phyloP scores from a whole-genome alignment of 1,284 basidiomycete species.

The Amylostereum areolatum region DNA sequence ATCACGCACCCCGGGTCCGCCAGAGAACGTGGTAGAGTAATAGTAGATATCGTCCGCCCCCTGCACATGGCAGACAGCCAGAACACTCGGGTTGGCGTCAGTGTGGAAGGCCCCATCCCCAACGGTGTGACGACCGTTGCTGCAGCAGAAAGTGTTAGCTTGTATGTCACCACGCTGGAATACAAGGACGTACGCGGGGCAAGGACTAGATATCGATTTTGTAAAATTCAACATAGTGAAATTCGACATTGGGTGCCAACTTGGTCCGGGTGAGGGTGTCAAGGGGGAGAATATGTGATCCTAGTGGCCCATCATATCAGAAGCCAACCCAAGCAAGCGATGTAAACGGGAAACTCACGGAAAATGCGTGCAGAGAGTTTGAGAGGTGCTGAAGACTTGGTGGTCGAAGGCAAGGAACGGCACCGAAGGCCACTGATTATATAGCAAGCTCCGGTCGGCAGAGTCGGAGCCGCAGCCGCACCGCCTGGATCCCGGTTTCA shows the following conservation, averaged over 20 bases:
- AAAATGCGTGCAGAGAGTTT: background rate
- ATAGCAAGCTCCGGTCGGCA: background rate
- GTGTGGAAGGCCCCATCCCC: slow-evolving; percentile 82
- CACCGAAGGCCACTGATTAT: slow-evolving; percentile 7
- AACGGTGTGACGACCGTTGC: slow-evolving; percentile 91
- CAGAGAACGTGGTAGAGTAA: slow-evolving; percentile 84
- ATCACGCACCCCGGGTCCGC: slow-evolving; percentile 70
- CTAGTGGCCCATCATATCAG: too few relatives aligned
- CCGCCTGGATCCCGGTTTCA: too few relatives aligned
- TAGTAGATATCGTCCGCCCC: slow-evolving; percentile 79
- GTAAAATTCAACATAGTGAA: slow-evolving; percentile 59
- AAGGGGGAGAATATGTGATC: too few relatives aligned
- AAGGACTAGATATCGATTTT: slow-evolving; percentile 81
- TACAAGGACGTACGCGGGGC: slow-evolving; percentile 67
- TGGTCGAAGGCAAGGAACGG: slow-evolving; percentile 13
- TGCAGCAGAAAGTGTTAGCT: slow-evolving; percentile 22
- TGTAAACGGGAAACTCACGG: too few relatives aligned
- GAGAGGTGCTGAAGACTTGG: slow-evolving; percentile 7
- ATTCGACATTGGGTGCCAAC: slow-evolving; percentile 79
- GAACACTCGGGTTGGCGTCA: slow-evolving; percentile 74
- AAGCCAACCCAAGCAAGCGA: too few relatives aligned
- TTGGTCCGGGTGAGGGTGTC: slow-evolving; percentile 36
- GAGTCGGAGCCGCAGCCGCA: too few relatives aligned
- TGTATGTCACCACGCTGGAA: slow-evolving; percentile 12
- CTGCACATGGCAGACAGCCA: slow-evolving; percentile 77